Evolutionary conservation across 192 early-diverging fungal species (phyloP).

Genomic region (Diversispora eburnea): DNA sequence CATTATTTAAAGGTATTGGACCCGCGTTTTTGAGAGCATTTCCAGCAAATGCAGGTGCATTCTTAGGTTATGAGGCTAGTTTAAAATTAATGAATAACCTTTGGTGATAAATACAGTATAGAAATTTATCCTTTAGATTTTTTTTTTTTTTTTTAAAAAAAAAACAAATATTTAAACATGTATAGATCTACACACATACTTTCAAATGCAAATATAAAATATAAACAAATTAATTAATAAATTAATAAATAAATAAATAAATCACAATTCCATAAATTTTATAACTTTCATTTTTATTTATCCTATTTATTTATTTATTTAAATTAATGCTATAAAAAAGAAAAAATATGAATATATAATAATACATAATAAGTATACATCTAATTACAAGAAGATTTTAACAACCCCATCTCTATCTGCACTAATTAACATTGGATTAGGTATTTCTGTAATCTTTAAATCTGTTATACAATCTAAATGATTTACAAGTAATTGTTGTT

Average conservation of each 20-base stretch:
- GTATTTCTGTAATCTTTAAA: slow-evolving; percentile 60
- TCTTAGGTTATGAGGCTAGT: slow-evolving; percentile 61
- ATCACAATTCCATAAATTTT: too few species aligned
- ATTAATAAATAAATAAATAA: too few species aligned
- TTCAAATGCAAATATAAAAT: too few species aligned
- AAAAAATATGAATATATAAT: too few species aligned
- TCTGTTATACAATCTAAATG: slow-evolving; percentile 77
- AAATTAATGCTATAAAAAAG: neutral
- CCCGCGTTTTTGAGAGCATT: slow-evolving; percentile 87
- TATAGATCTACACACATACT: too few species aligned
- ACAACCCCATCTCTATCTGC: slow-evolving; percentile 76
- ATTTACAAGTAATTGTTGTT: slow-evolving; percentile 54
- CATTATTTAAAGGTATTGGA: slow-evolving; percentile 83
- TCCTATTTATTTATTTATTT: neutral
- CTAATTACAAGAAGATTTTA: slow-evolving; percentile 48
- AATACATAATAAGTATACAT: neutral
- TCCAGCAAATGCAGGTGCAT: slow-evolving; percentile 78
- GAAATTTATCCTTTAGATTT: too few species aligned
- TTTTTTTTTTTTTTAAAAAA: too few species aligned
- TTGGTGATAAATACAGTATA: slow-evolving; percentile 23
- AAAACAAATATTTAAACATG: too few species aligned
- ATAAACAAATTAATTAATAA: too few species aligned
- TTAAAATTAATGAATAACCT: slow-evolving; percentile 47
- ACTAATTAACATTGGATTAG: slow-evolving; percentile 73
- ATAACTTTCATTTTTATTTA: neutral